A percentile compares a stretch with the other conserved stretches of the same genome.
phyloP scores from a whole-genome alignment of 169 alveolate species.

The Eimeria nieschulzi region DNA sequence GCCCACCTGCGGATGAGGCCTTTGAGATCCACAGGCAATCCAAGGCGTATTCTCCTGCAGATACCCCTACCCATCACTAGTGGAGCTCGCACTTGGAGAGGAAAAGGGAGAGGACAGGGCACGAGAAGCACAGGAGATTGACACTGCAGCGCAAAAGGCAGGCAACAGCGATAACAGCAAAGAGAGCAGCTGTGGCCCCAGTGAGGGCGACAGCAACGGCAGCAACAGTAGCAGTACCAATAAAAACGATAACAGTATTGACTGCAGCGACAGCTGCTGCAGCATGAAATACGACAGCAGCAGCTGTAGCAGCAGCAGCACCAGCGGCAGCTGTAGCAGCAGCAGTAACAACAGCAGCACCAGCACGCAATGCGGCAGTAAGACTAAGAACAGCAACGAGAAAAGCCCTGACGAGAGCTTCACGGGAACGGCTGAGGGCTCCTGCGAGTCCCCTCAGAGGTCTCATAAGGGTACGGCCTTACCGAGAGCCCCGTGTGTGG shows the following conservation, averaged over 20 bases:
- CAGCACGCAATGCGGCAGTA: not conserved
- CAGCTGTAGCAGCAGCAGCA: not conserved
- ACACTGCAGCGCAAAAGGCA: not conserved
- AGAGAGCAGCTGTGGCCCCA: not conserved
- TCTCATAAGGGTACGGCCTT: not conserved
- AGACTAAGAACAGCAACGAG: not conserved
- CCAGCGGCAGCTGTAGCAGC: slow-evolving; percentile 6
- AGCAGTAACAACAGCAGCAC: not conserved
- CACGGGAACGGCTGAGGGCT: not conserved
- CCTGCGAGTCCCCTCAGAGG: not conserved
- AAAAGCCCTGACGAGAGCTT: not conserved
- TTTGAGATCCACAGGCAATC: not conserved
- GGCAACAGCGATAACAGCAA: not conserved
- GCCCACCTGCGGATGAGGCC: not conserved
- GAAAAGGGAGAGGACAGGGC: not conserved
- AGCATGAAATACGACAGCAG: not conserved
- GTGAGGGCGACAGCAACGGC: not conserved
- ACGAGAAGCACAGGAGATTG: not conserved
- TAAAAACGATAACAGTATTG: not conserved
- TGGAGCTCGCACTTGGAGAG: not conserved
- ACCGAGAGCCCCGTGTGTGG: too few relatives aligned
- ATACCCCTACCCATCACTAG: not conserved
- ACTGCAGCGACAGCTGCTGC: not conserved
- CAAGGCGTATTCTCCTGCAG: not conserved
- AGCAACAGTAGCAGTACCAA: not conserved